Evolutionary conservation across 2,329 filamentous ascomycete genomes (phyloP).

Genomic region (Sporothrix phasma): DNA sequence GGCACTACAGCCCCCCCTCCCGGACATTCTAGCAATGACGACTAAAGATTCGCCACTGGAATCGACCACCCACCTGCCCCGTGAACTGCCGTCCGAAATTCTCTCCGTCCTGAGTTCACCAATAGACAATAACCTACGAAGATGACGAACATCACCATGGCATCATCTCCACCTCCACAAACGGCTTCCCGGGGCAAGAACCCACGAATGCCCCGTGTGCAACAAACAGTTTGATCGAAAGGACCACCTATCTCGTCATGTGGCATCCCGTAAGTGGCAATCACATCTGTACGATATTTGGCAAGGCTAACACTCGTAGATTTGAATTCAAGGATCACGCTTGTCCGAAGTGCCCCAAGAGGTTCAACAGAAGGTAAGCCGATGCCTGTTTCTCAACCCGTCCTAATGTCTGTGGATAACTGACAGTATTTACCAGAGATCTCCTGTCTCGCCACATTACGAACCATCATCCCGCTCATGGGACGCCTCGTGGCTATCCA

Average conservation of each 20-base stretch:
- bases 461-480: background rate
- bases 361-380: background rate
- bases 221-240: background rate
- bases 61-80: background rate
- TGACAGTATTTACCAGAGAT: background rate
- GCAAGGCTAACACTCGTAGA: background rate
- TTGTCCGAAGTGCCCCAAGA: background rate
- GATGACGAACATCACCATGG: background rate
- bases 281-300: background rate
- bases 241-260: background rate
- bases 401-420: too few relatives aligned
- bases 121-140: too few relatives aligned
- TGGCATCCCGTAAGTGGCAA: background rate
- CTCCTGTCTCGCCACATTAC: background rate
- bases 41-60: too few relatives aligned
- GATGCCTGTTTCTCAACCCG: too few relatives aligned
- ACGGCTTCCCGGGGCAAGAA: background rate
- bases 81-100: too few relatives aligned
- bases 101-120: too few relatives aligned
- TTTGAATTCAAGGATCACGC: background rate
- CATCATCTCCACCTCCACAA: background rate
- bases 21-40: too few relatives aligned
- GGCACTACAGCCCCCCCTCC: too few relatives aligned
- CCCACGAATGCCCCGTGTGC: background rate
- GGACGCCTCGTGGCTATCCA: background rate